Conservation (phyloP, 2,329 filamentous ascomycete genomes). For the Chaetomiaceae sp. region DNA sequence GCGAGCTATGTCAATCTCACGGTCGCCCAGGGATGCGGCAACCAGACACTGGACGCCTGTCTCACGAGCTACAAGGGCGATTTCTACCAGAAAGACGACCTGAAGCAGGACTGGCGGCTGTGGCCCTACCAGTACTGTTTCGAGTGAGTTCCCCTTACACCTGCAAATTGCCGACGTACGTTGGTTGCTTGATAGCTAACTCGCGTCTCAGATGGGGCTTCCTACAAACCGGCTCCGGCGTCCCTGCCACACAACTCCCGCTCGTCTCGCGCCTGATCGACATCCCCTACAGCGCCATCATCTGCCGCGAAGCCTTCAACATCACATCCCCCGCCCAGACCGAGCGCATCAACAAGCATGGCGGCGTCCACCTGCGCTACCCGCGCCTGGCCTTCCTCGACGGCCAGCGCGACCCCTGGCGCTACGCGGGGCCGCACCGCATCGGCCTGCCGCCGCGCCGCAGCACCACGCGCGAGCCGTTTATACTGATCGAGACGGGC, state of each 20-base stretch:
- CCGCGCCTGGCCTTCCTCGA: conserved; percentile 71
- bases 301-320: conserved; percentile 65
- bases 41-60: conserved; percentile 32
- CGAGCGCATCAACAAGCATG: conserved; percentile 67
- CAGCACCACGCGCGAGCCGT: conserved; percentile 61
- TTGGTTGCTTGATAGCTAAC: conserved; percentile 18
- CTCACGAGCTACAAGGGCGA: conserved; percentile 31
- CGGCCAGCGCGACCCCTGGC: conserved; percentile 75
- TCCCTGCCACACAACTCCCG: conserved; percentile 57
- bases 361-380: conserved; percentile 66
- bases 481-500: conserved; percentile 64
- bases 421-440: conserved; percentile 64
- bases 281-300: conserved; percentile 52
- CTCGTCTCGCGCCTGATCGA: conserved; percentile 66
- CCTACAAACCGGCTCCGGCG: conserved; percentile 65
- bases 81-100: conserved; percentile 32
- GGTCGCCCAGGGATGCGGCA: conserved; percentile 20
- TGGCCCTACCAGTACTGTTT: conserved; percentile 53
- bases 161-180: conserved; percentile 11
- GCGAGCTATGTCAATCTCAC: conserved; percentile 39
- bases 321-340: conserved; percentile 58
- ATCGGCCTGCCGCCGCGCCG: conserved; percentile 50
- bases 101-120: conserved; percentile 37
- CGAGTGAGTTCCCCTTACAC: too few species aligned
- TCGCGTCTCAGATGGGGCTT: conserved; percentile 65